phyloP scores from a whole-genome alignment of 2,329 filamentous ascomycete species.

The Diaporthe amygdali region DNA sequence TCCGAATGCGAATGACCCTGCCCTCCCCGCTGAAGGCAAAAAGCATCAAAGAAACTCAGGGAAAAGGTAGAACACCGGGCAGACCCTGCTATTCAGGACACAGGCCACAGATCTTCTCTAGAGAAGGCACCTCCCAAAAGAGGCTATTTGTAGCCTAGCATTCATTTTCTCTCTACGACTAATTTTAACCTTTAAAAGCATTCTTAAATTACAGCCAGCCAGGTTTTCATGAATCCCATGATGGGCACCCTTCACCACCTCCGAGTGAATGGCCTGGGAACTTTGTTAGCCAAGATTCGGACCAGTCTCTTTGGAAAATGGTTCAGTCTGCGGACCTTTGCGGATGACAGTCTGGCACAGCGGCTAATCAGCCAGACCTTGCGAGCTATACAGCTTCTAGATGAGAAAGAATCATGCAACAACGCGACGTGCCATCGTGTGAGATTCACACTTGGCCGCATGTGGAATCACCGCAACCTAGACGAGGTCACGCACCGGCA shows the following conservation, averaged over 20 bases:
- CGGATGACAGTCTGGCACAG: conserved; percentile 54
- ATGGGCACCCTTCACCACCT: conserved; percentile 59
- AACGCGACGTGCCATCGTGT: conserved; percentile 66
- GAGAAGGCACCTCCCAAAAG: not conserved
- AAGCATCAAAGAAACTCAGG: no score
- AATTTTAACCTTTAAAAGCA: not conserved
- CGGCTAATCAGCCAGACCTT: conserved; percentile 58
- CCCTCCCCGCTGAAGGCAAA: no score
- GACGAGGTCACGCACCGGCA: conserved; percentile 69
- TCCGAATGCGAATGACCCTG: no score
- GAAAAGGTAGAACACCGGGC: no score
- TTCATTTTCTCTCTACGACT: not conserved
- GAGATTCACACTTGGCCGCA: conserved; percentile 64
- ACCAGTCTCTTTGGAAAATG: conserved; percentile 53
- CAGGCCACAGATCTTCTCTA: not conserved
- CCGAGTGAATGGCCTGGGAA: no score
- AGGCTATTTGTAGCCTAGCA: not conserved
- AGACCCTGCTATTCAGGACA: no score
- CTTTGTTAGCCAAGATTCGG: no score
- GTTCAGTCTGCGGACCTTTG: conserved; percentile 55
- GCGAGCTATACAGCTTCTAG: conserved; percentile 58
- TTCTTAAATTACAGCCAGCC: conserved; percentile 44
- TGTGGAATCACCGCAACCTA: conserved; percentile 69
- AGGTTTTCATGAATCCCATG: conserved; percentile 67
- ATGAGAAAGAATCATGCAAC: conserved; percentile 61